Conservation (phyloP, 305 asterid genomes). For the Fraxinus velutina region DNA sequence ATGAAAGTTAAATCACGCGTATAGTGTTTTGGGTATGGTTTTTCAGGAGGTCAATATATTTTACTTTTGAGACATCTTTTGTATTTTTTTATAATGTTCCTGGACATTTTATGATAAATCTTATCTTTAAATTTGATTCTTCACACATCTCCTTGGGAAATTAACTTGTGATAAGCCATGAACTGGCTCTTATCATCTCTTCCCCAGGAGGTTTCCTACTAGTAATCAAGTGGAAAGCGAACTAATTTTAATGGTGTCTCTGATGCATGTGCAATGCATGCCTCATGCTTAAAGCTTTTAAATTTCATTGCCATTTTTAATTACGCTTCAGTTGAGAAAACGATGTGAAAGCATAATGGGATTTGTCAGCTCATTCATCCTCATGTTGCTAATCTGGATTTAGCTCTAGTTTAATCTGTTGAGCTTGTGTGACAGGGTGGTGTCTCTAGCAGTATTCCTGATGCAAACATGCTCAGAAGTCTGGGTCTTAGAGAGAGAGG, state of each 20-base stretch:
- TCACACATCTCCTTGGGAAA: not conserved
- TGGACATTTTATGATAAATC: not conserved
- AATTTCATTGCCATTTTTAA: slow-evolving; percentile 9
- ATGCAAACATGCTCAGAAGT: slow-evolving; percentile 49
- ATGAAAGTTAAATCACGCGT: not conserved
- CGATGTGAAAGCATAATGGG: not conserved
- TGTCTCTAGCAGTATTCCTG: slow-evolving; percentile 48
- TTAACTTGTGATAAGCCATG: not conserved
- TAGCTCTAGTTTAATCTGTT: slow-evolving; percentile 19
- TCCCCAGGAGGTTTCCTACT: not conserved
- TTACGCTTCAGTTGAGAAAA: not conserved
- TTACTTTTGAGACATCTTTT: not conserved
- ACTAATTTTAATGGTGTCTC: not conserved
- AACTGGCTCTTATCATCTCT: not conserved
- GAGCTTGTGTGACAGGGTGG: slow-evolving; percentile 48
- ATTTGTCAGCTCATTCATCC: not conserved
- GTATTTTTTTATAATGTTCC: not conserved
- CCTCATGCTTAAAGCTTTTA: not conserved
- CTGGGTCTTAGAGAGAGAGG: slow-evolving; percentile 74
- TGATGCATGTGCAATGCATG: not conserved
- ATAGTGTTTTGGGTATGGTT: not conserved
- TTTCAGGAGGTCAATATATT: not conserved
- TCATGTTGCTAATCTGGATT: slow-evolving; percentile 2
- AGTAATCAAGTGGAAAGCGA: not conserved
- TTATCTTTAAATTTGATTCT: not conserved